Evolutionary conservation across 768 basidiomycete species (phyloP).

Genomic region (Asterophora parasitica): DNA sequence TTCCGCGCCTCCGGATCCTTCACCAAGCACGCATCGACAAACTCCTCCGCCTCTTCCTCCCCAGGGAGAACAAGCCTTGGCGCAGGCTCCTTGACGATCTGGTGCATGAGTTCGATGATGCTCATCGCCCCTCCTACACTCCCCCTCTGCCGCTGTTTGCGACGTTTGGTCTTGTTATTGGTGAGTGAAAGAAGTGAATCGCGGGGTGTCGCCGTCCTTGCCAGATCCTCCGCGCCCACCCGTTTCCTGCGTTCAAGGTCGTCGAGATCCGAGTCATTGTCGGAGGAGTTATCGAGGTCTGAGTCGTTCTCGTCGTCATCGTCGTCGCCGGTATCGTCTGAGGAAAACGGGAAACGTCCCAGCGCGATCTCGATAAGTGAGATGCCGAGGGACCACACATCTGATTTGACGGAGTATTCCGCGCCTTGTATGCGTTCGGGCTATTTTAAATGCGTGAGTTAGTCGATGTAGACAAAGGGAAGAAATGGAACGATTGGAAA

Average conservation of each 20-base stretch:
- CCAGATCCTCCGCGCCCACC: conserved; percentile 40
- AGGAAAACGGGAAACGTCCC: conserved; percentile 95
- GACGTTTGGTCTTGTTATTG: conserved; percentile 2
- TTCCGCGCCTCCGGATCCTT: conserved; percentile 82
- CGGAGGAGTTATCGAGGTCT: too few species aligned
- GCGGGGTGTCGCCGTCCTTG: neutral
- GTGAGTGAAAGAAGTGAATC: neutral
- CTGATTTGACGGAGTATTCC: conserved; percentile 97
- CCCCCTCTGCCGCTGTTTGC: conserved; percentile 72
- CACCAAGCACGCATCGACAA: conserved; percentile 83
- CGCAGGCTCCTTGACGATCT: conserved; percentile 98
- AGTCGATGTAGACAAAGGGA: too few species aligned
- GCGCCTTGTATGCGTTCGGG: conserved; percentile 99
- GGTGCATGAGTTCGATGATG: conserved; percentile 93
- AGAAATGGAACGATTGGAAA: conserved; percentile 1
- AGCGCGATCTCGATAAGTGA: conserved; percentile 94
- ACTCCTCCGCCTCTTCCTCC: conserved; percentile 67
- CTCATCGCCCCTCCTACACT: conserved; percentile 97
- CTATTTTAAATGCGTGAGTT: too few species aligned
- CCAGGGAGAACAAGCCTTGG: conserved; percentile 68
- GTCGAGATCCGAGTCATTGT: too few species aligned
- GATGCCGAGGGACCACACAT: conserved; percentile 98
- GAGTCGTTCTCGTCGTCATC: conserved; percentile 50
- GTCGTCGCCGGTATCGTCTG: neutral
- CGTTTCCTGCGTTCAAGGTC: too few species aligned